Evolutionary conservation across 768 basidiomycete species (phyloP), one percentile per base, ranked within the genome.

Genomic region (Crassisporium funariophilum): DNA sequence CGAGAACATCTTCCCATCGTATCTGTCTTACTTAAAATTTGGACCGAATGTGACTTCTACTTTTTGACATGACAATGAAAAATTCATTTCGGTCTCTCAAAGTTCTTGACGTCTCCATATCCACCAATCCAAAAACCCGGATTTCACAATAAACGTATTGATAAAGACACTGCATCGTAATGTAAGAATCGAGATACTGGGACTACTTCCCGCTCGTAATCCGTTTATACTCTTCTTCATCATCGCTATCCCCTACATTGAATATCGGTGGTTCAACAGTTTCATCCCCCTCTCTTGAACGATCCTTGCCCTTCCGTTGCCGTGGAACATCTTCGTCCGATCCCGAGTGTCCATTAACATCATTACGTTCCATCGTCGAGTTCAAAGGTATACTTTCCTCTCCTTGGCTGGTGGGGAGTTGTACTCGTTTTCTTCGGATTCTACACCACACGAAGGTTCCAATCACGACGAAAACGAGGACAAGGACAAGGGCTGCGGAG

Each of bases 361-460:
- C 72, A 16, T 79, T 73, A 43, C 59, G 42, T 29, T 53, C 49
- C 50, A 57, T 37, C 57, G 65, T 64, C 44, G 68, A 44, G 35
- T 75, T 81, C 21, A 92, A 71, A 15, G 91, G 85, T 53, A 91
- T 86, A 53, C 71, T 75, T 67, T 95, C 93, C 62, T 90, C 84
- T 29, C 67, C 63, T 22, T 54, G 53, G n/a, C 52, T 62, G 33
- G 73, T 49, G 10, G 73, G 66, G 31, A 73, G 62, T 41, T 70
- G 73, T 38, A 79, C 66, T 41, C 67, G 70, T 44, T 66, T 68
- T 48, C 77, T 66, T 45, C 85, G 75, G 13, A 77, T 58, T 31
- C 91, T 84, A 68, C 81, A 90, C 84, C 88, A 98, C 46, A 95
- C 72, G 66, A 88, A 91, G 8, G 78, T 66, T 0, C 83, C 90